phyloP scores from a whole-genome alignment of 208 protist genomes.

The Herpetomonas samuelpessoai region DNA sequence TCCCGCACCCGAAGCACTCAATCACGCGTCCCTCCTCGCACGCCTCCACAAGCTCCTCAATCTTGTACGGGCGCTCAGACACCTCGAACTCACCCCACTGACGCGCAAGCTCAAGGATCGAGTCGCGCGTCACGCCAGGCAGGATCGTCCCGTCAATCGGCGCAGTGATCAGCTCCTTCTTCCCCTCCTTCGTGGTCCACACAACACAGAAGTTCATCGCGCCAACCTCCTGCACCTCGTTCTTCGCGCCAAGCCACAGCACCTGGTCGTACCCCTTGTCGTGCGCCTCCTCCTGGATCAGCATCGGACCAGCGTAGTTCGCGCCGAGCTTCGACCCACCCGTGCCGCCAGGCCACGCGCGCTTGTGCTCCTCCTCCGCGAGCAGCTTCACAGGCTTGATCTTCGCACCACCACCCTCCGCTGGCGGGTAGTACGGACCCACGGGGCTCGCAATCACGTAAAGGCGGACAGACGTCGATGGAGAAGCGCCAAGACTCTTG shows the following conservation, averaged over 20 bases:
- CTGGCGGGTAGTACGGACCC: constrained; percentile 95
- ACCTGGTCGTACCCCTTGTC: constrained; percentile 95
- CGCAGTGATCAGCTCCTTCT: constrained; percentile 93
- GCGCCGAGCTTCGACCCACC: constrained; percentile 93
- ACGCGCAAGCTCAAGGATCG: constrained; percentile 87
- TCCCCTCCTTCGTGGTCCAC: constrained; percentile 71
- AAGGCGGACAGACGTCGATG: constrained; percentile 53
- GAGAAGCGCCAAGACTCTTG: constrained; percentile 60
- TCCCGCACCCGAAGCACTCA: constrained; percentile 97
- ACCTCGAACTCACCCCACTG: constrained; percentile 90
- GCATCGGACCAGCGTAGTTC: constrained; percentile 92
- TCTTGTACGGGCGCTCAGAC: constrained; percentile 67
- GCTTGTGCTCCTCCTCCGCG: constrained; percentile 84
- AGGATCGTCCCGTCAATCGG: constrained; percentile 95
- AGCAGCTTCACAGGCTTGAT: constrained; percentile 93
- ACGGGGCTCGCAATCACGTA: constrained; percentile 97
- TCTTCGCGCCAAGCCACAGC: constrained; percentile 95
- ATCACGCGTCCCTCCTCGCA: constrained; percentile 80
- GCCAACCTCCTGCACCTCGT: constrained; percentile 96
- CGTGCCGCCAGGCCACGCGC: constrained; percentile 96
- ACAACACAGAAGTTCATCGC: constrained; percentile 98
- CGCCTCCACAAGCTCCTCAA: constrained; percentile 87
- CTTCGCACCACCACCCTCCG: constrained; percentile 15
- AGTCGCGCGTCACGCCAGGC: constrained; percentile 96
- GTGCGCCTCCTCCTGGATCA: constrained; percentile 81